Evolutionary conservation across 177 flowering plant genomes (phyloP).

Genomic region (Vitis hybrid): DNA sequence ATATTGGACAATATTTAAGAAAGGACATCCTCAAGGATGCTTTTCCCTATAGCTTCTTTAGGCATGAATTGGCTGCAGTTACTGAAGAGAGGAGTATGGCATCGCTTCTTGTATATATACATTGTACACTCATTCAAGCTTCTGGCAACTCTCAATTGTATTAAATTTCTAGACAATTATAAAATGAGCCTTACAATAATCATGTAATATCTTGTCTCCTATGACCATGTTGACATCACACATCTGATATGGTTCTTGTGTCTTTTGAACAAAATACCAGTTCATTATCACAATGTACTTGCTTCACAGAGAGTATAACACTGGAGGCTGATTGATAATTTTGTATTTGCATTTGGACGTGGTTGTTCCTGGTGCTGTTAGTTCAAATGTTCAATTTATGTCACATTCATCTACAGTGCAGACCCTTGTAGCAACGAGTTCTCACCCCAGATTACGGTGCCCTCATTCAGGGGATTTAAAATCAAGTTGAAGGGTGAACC

Average conservation of each 20-base stretch:
- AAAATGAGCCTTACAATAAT: not conserved
- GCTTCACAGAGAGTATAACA: no score
- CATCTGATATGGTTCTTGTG: not conserved
- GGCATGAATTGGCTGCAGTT: not conserved
- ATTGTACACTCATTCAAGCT: not conserved
- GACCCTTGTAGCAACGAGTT: no score
- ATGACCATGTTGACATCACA: not conserved
- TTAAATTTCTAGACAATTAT: not conserved
- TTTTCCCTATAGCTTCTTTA: not conserved
- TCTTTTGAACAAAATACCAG: no score
- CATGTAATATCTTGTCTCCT: not conserved
- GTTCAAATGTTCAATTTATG: no score
- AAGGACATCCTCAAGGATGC: not conserved
- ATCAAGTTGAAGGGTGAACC: no score
- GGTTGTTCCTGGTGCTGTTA: no score
- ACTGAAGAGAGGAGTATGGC: not conserved
- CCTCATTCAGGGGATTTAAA: no score
- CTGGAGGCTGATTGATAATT: no score
- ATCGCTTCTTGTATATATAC: not conserved
- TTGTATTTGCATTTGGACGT: no score
- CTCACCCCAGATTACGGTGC: no score
- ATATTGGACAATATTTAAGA: not conserved
- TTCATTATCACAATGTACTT: no score
- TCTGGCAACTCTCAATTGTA: not conserved
- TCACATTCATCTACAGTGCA: no score